These are phyloP conservation scores for Saraca asoca DNA, from an alignment of 331 rosid species.

Conservation along the genomic window DNA sequence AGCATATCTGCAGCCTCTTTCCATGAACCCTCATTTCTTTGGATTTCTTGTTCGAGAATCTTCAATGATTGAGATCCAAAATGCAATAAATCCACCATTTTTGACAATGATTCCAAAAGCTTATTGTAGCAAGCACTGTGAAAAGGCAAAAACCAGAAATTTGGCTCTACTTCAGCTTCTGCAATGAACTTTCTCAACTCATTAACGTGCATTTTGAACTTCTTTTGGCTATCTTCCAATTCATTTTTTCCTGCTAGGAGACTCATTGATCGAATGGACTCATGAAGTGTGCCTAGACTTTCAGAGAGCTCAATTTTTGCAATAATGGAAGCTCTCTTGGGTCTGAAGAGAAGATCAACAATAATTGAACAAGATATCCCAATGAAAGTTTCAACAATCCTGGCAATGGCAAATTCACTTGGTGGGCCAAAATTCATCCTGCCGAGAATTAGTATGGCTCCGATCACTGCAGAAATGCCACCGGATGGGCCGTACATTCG, in stretches of 20 bases:
- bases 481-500: constrained; percentile 78
- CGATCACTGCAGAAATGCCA: constrained; percentile 69
- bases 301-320: constrained; percentile 52
- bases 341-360: constrained; percentile 58
- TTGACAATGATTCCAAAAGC: constrained; percentile 54
- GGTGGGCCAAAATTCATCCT: constrained; percentile 64
- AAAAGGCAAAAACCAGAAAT: constrained; percentile 76
- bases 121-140: constrained; percentile 45
- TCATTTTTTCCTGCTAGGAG: constrained; percentile 24
- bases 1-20: constrained; percentile 36
- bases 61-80: constrained; percentile 47
- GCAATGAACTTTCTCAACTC: constrained; percentile 48
- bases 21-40: constrained; percentile 32
- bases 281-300: constrained; percentile 41
- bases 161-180: constrained; percentile 77
- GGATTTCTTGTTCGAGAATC: constrained; percentile 43
- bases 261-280: constrained; percentile 51
- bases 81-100: constrained; percentile 48
- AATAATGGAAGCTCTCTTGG: constrained; percentile 61
- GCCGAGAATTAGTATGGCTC: constrained; percentile 69
- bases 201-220: constrained; percentile 38
- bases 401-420: constrained; percentile 57
- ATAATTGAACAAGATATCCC: constrained; percentile 58
- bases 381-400: constrained; percentile 70
- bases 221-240: constrained; percentile 39